Evolutionary conservation across 176 grass and related monocot genomes (phyloP), one percentile per base, ranked within the genome.

Genomic region (Triticum aestivum): DNA sequence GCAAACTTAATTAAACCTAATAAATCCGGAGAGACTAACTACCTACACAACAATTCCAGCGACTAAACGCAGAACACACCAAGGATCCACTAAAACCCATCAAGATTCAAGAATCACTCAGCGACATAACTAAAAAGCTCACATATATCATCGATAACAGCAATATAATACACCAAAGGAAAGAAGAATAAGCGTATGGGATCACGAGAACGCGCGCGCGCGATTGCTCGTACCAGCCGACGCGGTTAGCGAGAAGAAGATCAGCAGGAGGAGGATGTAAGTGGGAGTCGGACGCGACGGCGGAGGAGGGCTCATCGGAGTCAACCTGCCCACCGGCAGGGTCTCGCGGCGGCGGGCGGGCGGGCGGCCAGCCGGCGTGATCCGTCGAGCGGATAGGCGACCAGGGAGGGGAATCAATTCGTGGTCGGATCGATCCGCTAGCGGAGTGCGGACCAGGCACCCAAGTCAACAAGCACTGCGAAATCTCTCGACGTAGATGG

Each of bases 201-300:
- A 84, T 81, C 82, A 45, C 15, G 54, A 62, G 69, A 3, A 39
- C 7, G n/a, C 9, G 74, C 4, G 39, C 11, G 52, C 39, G 63
- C 62, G 63, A 72, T 38, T 77, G 61, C 61, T 14, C 51, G 61
- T 91, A 91, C 89, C 89, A 71, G 82, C 86, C 75, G 82, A 85
- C 2, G 77, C 82, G 70, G 64, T 11, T 15, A 63, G 51, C 29
- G 69, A 61, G 35, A 74, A 75, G 85, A 84, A 49, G 47, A 87
- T 49, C 0, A 67, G 64, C 34, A 67, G 5, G 0, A 77, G 54
- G 10, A 84, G 82, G 20, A 80, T 35, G 89, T 65, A 39, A 58
- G 11, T 18, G 10, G 17, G 17, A 15, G 13, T n/a, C 61, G 49
- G 2, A 23, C 29, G 70, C 63, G 32, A 35, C 63, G 12, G 12